phyloP scores from a whole-genome alignment of 495 filamentous ascomycete species.

The Darksidea phi region DNA sequence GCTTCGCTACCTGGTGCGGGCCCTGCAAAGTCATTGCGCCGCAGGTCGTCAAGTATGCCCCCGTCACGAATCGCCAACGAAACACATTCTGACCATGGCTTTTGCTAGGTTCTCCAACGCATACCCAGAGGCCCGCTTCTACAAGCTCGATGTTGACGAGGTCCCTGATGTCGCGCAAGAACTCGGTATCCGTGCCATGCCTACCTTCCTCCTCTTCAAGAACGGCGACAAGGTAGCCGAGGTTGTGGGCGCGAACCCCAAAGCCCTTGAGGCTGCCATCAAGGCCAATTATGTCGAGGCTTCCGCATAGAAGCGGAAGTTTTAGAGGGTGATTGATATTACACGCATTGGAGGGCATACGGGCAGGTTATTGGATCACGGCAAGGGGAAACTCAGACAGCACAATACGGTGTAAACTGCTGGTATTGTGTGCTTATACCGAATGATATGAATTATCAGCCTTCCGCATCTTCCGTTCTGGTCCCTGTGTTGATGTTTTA shows the following conservation, averaged over 20 bases:
- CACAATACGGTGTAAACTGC: no score
- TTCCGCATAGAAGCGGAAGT: neutral
- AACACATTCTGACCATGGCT: no score
- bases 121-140: slow-evolving; percentile 64
- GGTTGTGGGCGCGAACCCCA: slow-evolving; percentile 79
- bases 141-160: slow-evolving; percentile 91
- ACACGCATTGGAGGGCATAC: no score
- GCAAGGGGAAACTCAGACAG: no score
- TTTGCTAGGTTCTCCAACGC: slow-evolving; percentile 59
- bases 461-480: no score
- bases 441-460: no score
- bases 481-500: no score
- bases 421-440: no score
- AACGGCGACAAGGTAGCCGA: slow-evolving; percentile 65
- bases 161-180: slow-evolving; percentile 72
- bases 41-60: slow-evolving; percentile 59
- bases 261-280: slow-evolving; percentile 58
- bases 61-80: slow-evolving; percentile 8
- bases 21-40: slow-evolving; percentile 92
- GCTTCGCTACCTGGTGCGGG: slow-evolving; percentile 88
- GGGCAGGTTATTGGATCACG: no score
- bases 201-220: slow-evolving; percentile 87
- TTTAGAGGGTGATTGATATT: no score
- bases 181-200: slow-evolving; percentile 89
- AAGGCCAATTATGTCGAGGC: slow-evolving; percentile 32